A percentile compares a stretch with the other conserved stretches of the same genome.
phyloP scores from a whole-genome alignment of 2,329 filamentous ascomycete genomes.

The Colletotrichum chlorophyti region DNA sequence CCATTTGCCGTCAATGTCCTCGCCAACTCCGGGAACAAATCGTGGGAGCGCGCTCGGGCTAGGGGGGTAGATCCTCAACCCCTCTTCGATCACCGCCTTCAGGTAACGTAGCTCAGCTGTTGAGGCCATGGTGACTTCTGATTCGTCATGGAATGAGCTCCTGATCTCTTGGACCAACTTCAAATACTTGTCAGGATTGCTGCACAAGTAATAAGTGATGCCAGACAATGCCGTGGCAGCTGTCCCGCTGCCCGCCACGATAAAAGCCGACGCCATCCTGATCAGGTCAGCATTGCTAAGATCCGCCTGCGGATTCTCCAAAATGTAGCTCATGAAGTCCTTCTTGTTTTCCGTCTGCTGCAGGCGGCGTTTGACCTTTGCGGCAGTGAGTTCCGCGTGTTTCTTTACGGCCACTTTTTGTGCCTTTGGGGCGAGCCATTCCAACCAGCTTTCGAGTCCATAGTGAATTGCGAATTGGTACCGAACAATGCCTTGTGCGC shows the following conservation, averaged over 20 bases:
- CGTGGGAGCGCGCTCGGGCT: slow-evolving; percentile 18
- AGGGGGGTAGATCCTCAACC: slow-evolving; percentile 37
- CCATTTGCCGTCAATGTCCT: slow-evolving; percentile 31
- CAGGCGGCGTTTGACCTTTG: slow-evolving; percentile 10
- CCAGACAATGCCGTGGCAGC: slow-evolving; percentile 51
- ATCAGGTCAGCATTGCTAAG: slow-evolving; percentile 12
- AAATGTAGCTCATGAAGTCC: slow-evolving; percentile 17
- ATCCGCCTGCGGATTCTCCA: slow-evolving; percentile 7
- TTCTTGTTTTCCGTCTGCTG: slow-evolving; percentile 8
- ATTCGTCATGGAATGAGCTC: slow-evolving; percentile 28
- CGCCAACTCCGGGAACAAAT: slow-evolving; percentile 13
- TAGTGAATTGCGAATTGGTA: slow-evolving; percentile 20
- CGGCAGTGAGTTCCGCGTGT: slow-evolving; percentile 9
- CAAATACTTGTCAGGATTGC: slow-evolving; percentile 36
- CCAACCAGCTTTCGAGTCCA: slow-evolving; percentile 6
- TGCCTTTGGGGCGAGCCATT: slow-evolving; percentile 12
- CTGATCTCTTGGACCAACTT: slow-evolving; percentile 39
- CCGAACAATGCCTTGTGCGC: slow-evolving; percentile 10
- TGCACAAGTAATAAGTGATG: slow-evolving; percentile 45
- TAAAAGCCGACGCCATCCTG: slow-evolving; percentile 29
- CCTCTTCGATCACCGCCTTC: slow-evolving; percentile 44
- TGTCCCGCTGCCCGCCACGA: slow-evolving; percentile 50
- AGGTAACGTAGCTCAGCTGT: slow-evolving; percentile 45
- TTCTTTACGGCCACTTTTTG: slow-evolving; percentile 13
- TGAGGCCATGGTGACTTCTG: slow-evolving; percentile 33